Conservation (phyloP, 768 basidiomycete genomes). For the Mycena vulgaris region DNA sequence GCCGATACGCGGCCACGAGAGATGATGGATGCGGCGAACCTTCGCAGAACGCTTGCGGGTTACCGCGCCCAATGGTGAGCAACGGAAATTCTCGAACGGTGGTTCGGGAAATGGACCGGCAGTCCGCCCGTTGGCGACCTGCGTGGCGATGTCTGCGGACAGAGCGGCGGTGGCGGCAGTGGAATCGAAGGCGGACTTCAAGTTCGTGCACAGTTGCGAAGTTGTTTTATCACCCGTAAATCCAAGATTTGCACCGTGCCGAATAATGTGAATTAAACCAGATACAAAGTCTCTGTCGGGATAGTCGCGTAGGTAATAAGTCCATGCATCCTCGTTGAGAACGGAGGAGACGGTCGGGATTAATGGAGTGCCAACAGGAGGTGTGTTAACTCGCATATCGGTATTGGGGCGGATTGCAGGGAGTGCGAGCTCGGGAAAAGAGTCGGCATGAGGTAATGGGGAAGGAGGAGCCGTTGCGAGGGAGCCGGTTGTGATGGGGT, state of each 20-base stretch:
- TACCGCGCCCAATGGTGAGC: too few species aligned
- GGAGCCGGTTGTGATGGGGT: neutral
- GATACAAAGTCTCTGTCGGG: constrained; percentile 35
- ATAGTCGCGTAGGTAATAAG: constrained; percentile 34
- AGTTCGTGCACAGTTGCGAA: constrained; percentile 38
- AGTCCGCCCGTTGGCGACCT: constrained; percentile 30
- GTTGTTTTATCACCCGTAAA: constrained; percentile 13
- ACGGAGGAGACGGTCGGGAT: constrained; percentile 14
- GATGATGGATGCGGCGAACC: too few species aligned
- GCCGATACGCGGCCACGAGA: constrained; percentile 36
- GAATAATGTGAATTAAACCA: constrained; percentile 30
- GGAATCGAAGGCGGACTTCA: constrained; percentile 41
- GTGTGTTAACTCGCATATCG: constrained; percentile 27
- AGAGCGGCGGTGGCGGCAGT: constrained; percentile 24
- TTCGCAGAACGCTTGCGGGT: too few species aligned
- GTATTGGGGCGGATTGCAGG: constrained; percentile 28
- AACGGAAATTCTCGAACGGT: constrained; percentile 34
- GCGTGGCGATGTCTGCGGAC: constrained; percentile 16
- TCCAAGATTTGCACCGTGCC: constrained; percentile 32
- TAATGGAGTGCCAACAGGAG: neutral
- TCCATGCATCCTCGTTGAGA: constrained; percentile 25
- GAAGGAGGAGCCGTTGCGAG: neutral
- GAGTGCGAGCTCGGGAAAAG: constrained; percentile 9
- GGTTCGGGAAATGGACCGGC: constrained; percentile 41
- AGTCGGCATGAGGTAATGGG: neutral